Evolutionary conservation across 2,329 filamentous ascomycete species (phyloP), one percentile per base, ranked within the genome.

Genomic region (Penicillium thymicola): DNA sequence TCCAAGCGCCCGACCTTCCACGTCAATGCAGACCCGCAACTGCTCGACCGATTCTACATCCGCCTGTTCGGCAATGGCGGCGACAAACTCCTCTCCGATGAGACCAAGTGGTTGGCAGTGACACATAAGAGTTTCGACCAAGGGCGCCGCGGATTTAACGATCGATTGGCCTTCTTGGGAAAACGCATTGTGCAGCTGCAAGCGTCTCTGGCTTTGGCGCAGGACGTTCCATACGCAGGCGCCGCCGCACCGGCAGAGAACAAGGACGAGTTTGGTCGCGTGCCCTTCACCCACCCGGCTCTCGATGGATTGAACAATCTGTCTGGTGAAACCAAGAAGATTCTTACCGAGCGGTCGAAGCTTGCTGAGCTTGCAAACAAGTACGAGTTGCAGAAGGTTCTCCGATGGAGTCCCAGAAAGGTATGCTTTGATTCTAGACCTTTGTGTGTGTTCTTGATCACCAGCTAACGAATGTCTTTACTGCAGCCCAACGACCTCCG

Each of bases 61-160:
- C 81, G 81, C 51, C 83, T 97, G 65, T 77, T 97, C 54, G 93
- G 92, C 6, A 80, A 79, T 45, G 85, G 83, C 44, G 90, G 89
- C 55, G 84, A 89, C 64, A 84, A 82, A 65, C 73, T 94, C 72
- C 80, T 99, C 56, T 87, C 89, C 2, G 92, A 97, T 16, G 93
- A 99, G 77, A 81, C 94, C 60, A 97, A 97, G 78, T 99, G 94
- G 94, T 79, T 97, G 69, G 92, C 92, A 30, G 85, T 99, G 54
- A 99, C 94, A 63, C 94, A 97, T 76, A 97, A 97, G 84, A 97
- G 92, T 76, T 97, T 96, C 70, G 93, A 99, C 72, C 92, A 97
- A 71, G 94, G 92, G 51, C 82, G 91, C 69, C 87, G 92, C 80
- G 93, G 93, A 1, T 96, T 93, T 78, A 99, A 99, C 73, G 93